These are phyloP conservation scores for Alternaria novae-zelandiae DNA, from an alignment of 2,329 filamentous ascomycete genomes.

Conservation along the genomic window DNA sequence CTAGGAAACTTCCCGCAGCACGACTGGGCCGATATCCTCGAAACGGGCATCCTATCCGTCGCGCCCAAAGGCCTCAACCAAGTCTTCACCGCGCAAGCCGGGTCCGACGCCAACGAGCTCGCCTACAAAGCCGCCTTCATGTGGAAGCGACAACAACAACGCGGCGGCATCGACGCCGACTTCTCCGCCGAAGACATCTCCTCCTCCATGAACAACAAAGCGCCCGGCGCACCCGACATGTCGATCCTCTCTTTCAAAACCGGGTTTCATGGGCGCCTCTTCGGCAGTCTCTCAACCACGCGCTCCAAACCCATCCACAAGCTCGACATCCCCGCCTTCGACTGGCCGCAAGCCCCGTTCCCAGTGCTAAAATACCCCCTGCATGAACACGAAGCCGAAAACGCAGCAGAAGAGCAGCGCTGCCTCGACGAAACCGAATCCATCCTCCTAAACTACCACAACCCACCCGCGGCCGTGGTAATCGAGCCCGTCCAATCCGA, in stretches of 20 bases:
- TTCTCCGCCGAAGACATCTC: conserved; percentile 79
- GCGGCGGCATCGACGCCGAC: conserved; percentile 76
- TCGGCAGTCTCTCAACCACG: conserved; percentile 85
- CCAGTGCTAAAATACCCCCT: conserved; percentile 86
- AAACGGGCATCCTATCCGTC: conserved; percentile 79
- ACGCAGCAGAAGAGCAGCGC: conserved; percentile 79
- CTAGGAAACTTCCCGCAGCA: conserved; percentile 88
- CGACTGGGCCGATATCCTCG: conserved; percentile 81
- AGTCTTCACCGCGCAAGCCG: conserved; percentile 88
- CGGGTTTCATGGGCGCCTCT: conserved; percentile 88
- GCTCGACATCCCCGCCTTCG: conserved; percentile 90
- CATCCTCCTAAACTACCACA: conserved; percentile 78
- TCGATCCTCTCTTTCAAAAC: conserved; percentile 90
- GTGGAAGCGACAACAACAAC: conserved; percentile 81
- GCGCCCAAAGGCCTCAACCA: conserved; percentile 84
- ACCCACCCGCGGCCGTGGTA: conserved; percentile 80
- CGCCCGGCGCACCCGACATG: conserved; percentile 77
- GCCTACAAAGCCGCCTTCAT: conserved; percentile 97
- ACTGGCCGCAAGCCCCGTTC: conserved; percentile 93
- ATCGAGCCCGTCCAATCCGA: conserved; percentile 94
- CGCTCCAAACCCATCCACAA: conserved; percentile 95
- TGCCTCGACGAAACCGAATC: conserved; percentile 84
- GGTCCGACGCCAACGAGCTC: conserved; percentile 91
- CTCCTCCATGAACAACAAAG: conserved; percentile 80
- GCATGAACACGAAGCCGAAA: conserved; percentile 78